A percentile compares a stretch with the other conserved stretches of the same genome.
phyloP scores from a whole-genome alignment of 164 flowering plant genomes.

The Magnolia sinica region DNA sequence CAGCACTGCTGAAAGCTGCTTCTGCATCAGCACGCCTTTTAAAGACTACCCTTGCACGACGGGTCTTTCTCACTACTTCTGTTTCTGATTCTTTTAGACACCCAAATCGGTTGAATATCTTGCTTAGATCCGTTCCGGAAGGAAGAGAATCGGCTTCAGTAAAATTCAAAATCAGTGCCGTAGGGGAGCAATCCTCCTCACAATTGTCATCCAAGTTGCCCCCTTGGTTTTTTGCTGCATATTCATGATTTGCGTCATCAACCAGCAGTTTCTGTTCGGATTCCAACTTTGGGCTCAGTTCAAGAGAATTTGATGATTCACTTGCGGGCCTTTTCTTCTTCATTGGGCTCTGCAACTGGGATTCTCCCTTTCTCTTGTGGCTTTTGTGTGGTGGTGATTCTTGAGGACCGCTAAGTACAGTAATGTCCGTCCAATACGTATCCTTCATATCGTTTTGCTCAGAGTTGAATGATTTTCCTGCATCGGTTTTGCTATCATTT shows the following conservation, averaged over 20 bases:
- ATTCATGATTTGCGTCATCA: no score
- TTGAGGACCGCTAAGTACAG: constrained; percentile 33
- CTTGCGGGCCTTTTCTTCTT: constrained; percentile 8
- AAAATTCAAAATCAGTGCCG: constrained; percentile 64
- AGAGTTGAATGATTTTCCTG: not conserved
- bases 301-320: constrained; percentile 18
- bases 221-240: not conserved
- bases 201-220: constrained; percentile 14
- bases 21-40: constrained; percentile 66
- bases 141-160: constrained; percentile 62
- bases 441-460: constrained; percentile 29
- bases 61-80: constrained; percentile 53
- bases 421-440: constrained; percentile 41
- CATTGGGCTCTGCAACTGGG: constrained; percentile 17
- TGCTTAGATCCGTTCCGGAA: constrained; percentile 44
- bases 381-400: constrained; percentile 24
- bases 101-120: constrained; percentile 65
- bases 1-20: constrained; percentile 84
- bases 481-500: no score
- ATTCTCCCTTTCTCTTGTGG: constrained; percentile 16
- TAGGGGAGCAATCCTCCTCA: constrained; percentile 36
- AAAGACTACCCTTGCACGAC: constrained; percentile 71
- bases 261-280: not conserved
- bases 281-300: constrained; percentile 6
- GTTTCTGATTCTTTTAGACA: constrained; percentile 44